Base-by-base conservation (phyloP, 768 basidiomycete species). In the Rhodotorula taiwanensis region DNA sequence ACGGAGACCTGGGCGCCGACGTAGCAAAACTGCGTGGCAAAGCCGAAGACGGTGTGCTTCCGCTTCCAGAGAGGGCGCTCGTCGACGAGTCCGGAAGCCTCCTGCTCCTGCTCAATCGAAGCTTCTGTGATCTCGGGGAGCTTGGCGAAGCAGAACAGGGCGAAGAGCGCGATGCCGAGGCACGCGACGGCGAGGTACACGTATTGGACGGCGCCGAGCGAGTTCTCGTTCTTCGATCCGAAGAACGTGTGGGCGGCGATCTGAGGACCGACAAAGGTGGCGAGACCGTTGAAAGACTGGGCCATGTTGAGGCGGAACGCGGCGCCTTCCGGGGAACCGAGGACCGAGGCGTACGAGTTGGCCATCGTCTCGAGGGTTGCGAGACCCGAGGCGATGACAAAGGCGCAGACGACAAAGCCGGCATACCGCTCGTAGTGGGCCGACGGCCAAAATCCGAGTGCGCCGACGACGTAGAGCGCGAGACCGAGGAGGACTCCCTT, bases 221-320 rank as follows among this genome's bases (percentile, higher is more conserved):
- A 49, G 39, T 36, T 31, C 52, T 30, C 50, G 34, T 50, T n/a
- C 47, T 50, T 78, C 13, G 16, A 31, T 13, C 31, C 23, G 79
- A 88, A 86, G 78, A 88, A 88, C 80, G 82, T 87, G 56, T 82
- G 79, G 7, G 85, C 82, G 28, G 85, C 86, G 70, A 88, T 88
- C 68, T 87, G 80, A 25, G 87, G 86, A 5, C 87, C 78, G 52
- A 76, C 68, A 72, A 88, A 87, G 6, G 83, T 82, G 1, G 86
- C 86, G 47, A 88, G 78, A 28, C 86, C 87, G 55, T 68, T 30
- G 84, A 75, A 87, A 7, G 85, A 84, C 76, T 88, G 87, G 63
- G 85, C 85, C 74, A 88, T 86, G 74, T 87, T 87, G 55, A 89
- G 79, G 33, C 87, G 80, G 70, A 85, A 83, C 20, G 86, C 85